phyloP scores from a whole-genome alignment of 73 alveolate genomes.

The Tetrahymena borealis region DNA sequence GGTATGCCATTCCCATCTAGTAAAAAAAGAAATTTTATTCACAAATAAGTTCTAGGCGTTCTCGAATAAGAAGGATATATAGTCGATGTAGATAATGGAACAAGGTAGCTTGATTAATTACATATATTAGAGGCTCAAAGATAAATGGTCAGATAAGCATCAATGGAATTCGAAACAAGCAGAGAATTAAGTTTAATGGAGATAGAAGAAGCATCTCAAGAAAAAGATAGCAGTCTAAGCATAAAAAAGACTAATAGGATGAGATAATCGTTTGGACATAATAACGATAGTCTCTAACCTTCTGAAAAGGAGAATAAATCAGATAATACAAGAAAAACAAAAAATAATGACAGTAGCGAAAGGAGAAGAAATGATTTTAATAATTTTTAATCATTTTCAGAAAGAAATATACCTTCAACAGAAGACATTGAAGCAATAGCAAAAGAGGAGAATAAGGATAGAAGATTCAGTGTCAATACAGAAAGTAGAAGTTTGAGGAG shows the following conservation, averaged over 20 bases:
- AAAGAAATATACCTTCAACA: neutral
- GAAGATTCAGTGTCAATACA: neutral
- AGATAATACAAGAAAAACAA: too few relatives aligned
- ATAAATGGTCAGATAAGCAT: neutral
- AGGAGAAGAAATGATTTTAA: too few relatives aligned
- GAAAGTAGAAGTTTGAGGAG: neutral
- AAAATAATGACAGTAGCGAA: too few relatives aligned
- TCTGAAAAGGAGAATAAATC: too few relatives aligned
- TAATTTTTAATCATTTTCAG: neutral
- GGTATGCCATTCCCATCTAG: neutral
- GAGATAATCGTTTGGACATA: too few relatives aligned
- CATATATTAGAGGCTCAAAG: neutral
- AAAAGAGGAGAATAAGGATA: neutral
- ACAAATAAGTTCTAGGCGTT: neutral
- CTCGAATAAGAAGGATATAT: neutral
- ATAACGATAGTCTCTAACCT: too few relatives aligned
- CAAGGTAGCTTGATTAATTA: neutral
- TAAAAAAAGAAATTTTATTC: neutral
- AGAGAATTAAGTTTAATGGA: neutral
- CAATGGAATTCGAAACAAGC: neutral
- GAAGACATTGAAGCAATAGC: neutral
- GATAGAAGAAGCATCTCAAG: neutral
- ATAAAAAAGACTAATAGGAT: neutral
- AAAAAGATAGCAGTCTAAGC: neutral
- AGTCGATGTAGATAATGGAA: neutral